A percentile compares a stretch with the other conserved stretches of the same genome.
Evolutionary conservation across 768 basidiomycete species (phyloP).

Genomic region (Amanita muscaria): DNA sequence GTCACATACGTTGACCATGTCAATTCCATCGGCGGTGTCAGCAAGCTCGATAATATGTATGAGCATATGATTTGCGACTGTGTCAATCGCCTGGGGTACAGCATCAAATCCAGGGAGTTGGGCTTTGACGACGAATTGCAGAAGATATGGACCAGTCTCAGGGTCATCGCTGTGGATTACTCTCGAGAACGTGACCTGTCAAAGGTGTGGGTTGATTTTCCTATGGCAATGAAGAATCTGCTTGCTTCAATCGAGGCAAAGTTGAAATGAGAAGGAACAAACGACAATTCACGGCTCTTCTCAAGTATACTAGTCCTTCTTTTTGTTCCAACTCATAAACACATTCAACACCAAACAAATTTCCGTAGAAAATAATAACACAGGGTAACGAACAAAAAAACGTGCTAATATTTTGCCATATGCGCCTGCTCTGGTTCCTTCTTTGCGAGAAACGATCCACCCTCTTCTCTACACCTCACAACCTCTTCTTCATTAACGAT

Average conservation of each 20-base stretch:
- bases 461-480: slow-evolving; percentile 36
- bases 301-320: slow-evolving; percentile 17
- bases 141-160: not conserved
- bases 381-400: too few species aligned
- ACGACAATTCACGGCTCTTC: slow-evolving; percentile 24
- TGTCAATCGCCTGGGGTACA: not conserved
- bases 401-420: slow-evolving; percentile 9
- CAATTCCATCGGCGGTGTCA: too few species aligned
- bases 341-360: too few species aligned
- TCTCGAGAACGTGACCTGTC: not conserved
- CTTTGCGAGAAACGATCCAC: slow-evolving; percentile 20
- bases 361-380: too few species aligned
- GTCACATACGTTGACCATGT: too few species aligned
- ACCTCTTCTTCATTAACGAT: slow-evolving; percentile 62
- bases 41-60: too few species aligned
- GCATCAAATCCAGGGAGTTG: not conserved
- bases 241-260: not conserved
- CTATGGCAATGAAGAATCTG: not conserved
- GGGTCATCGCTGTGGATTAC: too few species aligned
- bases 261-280: too few species aligned
- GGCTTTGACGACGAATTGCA: not conserved
- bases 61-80: not conserved
- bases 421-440: not conserved
- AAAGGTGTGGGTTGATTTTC: not conserved
- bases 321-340: not conserved